Evolutionary conservation across 1,139 yeast species (phyloP), one percentile per base, ranked within the genome.

Genomic region (Pichia kudriavzevii): DNA sequence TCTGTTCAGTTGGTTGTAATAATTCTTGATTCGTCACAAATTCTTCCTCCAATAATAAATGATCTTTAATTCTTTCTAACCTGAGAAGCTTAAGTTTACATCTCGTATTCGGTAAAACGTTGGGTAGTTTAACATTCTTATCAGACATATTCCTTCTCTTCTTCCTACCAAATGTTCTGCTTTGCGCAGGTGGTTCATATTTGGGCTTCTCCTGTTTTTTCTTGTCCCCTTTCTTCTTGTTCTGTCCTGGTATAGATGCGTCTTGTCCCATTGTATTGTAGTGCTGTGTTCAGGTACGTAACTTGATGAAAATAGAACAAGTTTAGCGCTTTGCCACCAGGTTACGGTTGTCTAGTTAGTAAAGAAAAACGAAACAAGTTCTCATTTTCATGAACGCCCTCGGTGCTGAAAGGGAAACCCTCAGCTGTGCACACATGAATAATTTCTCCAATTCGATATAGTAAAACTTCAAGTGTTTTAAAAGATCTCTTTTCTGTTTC

Each of bases 121-220:
- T 70, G 7, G 99, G 99, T 46, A 91, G 70, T 56, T 82, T 84
- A 32, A 91, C 83, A 11, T 78, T 77, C 16, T 94, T 79, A 44
- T 87, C 95, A 19, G 95, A 94, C 9, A 96, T 95, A 65, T 78
- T 80, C 29, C 39, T 41, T 68, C 93, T 77, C 66, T 80, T 81
- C 69, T 81, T 84, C 64, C 80, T 83, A 42, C 95, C 95, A 52
- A 84, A 81, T 49, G 88, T 78, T 29, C 46, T 44, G 13, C 95
- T 80, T 60, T 91, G 94, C 43, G 91, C 97, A 15, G 98, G 98
- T 26, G 98, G 98, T 61, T 93, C 99, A 60, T 88, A 91, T 64
- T 85, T 87, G 51, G 96, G 96, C 59, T 80, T 81, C 45, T 80
- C 84, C 47, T 79, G 76, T 72, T 84, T 80, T 60, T 64, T 53